Evolutionary conservation across 768 basidiomycete species (phyloP), one percentile per base, ranked within the genome.

Genomic region (Hysterangium stoloniferum): DNA sequence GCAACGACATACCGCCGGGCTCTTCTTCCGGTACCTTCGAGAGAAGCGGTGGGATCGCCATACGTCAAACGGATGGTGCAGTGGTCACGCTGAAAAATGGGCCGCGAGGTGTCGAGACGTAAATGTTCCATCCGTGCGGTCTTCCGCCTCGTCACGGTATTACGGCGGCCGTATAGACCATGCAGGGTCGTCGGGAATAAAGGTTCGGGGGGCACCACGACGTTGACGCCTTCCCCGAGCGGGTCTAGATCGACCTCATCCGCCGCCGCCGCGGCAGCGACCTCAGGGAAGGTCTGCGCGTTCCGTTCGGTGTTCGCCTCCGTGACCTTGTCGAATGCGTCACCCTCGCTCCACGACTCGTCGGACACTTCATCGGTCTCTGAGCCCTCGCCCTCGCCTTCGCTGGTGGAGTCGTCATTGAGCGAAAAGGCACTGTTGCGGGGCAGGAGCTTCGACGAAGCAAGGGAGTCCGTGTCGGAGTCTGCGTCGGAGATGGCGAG

Each of bases 41-140:
- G 77, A 0, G 68, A 70, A 0, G 64, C 48, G 20, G 54, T 77
- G 1, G 92, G 90, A 52, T 88, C 76, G 4, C 94, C 96, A 58
- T 99, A 95, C 0, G 77, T 86, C 49, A 98, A 60, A 0, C 81
- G 82, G 55, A 98, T 87, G 3, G 92, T 92, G 61, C 93, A 97
- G 22, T 96, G 72, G 62, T 99, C 94, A 45, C 92, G 75, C 60
- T 92, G 84, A 67, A 94, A 98, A 20, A 80, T 58, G 0, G 96
- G 93, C 15, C 92, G 76, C 1, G 80, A 80, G 1, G 86, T 91
- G 29, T 71, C 61, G 22, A 86, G 70, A 0, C 76, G 75, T 24
- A 92, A 68, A 3, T 79, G 73, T 36, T 87, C 90, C 53, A 78
- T 77, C 45, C 74, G 70, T 46, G 71, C 73, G 37, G 77, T 73